Conservation (phyloP, 495 filamentous ascomycete genomes). For the Talaromyces ruber region DNA sequence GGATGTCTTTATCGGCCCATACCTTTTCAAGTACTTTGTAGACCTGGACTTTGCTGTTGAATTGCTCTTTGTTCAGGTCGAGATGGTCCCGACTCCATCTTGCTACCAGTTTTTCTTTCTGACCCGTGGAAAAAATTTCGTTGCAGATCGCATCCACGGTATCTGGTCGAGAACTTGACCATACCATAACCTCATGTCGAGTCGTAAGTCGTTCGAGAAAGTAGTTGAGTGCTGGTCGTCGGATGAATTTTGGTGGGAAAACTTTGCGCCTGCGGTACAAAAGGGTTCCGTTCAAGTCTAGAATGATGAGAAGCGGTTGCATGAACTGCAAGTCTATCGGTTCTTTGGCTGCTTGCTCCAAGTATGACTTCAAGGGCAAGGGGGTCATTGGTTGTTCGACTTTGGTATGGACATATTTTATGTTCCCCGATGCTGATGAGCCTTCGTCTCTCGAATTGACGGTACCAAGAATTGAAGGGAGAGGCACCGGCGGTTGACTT, state of each 20-base stretch:
- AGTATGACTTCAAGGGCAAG: conserved; percentile 31
- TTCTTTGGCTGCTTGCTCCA: conserved; percentile 26
- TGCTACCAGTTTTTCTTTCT: conserved; percentile 47
- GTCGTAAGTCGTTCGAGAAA: conserved; percentile 63
- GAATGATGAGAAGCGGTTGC: conserved; percentile 61
- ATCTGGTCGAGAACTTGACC: conserved; percentile 70
- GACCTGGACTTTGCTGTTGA: conserved; percentile 63
- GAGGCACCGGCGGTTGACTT: background rate
- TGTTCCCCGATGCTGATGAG: background rate
- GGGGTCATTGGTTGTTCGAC: conserved; percentile 15
- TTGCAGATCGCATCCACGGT: conserved; percentile 56
- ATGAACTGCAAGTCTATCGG: conserved; percentile 19
- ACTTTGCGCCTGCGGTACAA: conserved; percentile 53
- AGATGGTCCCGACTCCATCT: conserved; percentile 78
- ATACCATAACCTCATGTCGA: conserved; percentile 73
- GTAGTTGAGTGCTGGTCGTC: conserved; percentile 48
- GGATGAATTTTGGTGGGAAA: conserved; percentile 41
- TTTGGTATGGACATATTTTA: background rate
- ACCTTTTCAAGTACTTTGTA: conserved; percentile 75
- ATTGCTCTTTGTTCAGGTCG: conserved; percentile 53
- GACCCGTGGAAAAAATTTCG: conserved; percentile 35
- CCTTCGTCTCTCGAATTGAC: background rate
- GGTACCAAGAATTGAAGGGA: background rate
- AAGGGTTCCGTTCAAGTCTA: conserved; percentile 92
- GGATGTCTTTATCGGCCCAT: conserved; percentile 55